Conservation (phyloP, 164 flowering plant species). For the Houttuynia cordata region DNA sequence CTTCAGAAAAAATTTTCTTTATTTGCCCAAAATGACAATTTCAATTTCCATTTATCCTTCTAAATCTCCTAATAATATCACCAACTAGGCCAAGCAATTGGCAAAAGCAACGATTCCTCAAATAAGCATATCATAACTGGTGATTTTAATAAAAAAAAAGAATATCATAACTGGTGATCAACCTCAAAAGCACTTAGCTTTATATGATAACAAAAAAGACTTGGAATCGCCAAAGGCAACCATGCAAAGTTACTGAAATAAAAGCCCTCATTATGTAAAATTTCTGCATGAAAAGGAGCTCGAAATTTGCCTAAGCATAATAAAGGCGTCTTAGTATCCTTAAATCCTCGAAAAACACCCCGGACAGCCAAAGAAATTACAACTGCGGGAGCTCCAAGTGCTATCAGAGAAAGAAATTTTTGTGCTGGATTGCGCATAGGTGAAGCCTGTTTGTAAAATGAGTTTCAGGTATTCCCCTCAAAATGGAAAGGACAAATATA, state of each 20-base stretch:
- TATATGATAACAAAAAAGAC: too few relatives aligned
- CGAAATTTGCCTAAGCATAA: conserved; percentile 65
- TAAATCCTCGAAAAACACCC: conserved; percentile 87
- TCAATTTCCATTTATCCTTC: too few relatives aligned
- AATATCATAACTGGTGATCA: background rate
- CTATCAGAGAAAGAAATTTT: conserved; percentile 61
- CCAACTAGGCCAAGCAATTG: background rate
- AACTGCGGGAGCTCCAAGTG: conserved; percentile 90
- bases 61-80: background rate
- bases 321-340: conserved; percentile 86
- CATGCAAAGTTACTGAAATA: too few relatives aligned
- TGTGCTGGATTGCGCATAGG: conserved; percentile 65
- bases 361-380: conserved; percentile 83
- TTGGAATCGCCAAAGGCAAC: too few relatives aligned
- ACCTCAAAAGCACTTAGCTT: background rate
- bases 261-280: too few relatives aligned
- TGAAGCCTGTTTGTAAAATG: conserved; percentile 45
- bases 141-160: background rate
- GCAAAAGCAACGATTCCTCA: background rate
- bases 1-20: too few relatives aligned
- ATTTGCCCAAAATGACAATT: too few relatives aligned
- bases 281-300: background rate
- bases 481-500: conserved; percentile 6
- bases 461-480: conserved; percentile 13
- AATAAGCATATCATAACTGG: too few relatives aligned